Evolutionary conservation across 441 rosid genomes (phyloP).

Genomic region (Adansonia madagascariensis): DNA sequence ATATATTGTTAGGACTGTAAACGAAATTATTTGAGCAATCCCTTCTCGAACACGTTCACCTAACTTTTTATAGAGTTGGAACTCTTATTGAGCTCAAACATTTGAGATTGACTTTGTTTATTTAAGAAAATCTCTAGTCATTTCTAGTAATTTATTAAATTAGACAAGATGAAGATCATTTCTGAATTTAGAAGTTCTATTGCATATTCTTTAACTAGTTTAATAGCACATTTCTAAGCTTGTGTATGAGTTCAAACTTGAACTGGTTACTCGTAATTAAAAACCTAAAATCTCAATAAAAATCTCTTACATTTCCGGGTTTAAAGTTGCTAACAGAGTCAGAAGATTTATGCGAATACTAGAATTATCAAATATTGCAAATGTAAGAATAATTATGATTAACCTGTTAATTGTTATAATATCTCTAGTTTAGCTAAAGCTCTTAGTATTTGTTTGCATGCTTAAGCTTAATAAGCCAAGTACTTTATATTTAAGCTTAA

Average conservation of each 20-base stretch:
- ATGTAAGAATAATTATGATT: not conserved
- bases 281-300: not conserved
- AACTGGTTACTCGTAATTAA: not conserved
- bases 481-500: not conserved
- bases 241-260: conserved; percentile 5
- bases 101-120: not conserved
- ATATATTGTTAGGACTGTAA: not conserved
- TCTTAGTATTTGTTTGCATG: not conserved
- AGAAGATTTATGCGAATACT: conserved; percentile 6
- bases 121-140: not conserved
- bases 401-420: not conserved
- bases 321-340: not conserved
- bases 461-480: not conserved
- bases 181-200: not conserved
- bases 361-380: not conserved
- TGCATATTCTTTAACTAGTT: conserved; percentile 1
- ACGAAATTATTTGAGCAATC: not conserved
- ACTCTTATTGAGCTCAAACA: not conserved
- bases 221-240: not conserved
- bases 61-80: conserved; percentile 3
- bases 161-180: not conserved
- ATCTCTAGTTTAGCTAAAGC: not conserved
- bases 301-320: not conserved
- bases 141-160: not conserved
- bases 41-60: not conserved